Percentiles rank a stretch among this genome's conserved stretches.
phyloP scores from a whole-genome alignment of 257 asterid genomes.

The Linaria vulgaris region DNA sequence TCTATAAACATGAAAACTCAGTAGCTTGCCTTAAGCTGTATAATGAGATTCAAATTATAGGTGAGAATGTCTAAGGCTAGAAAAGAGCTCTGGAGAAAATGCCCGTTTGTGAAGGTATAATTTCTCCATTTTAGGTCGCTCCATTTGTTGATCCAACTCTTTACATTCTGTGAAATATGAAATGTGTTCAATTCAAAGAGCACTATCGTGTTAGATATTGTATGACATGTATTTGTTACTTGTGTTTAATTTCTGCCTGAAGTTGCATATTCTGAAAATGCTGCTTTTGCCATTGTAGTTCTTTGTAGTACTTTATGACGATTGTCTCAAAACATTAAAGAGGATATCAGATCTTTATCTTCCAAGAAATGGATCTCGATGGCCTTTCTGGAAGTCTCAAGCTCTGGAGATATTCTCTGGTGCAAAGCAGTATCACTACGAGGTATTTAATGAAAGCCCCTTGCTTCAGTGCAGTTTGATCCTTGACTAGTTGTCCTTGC shows the following conservation, averaged over 20 bases:
- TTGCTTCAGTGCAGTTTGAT: constrained; percentile 7
- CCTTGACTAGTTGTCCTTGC: not conserved
- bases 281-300: constrained; percentile 38
- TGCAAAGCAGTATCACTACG: constrained; percentile 61
- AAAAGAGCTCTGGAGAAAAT: constrained; percentile 53
- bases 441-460: constrained; percentile 42
- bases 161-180: not conserved
- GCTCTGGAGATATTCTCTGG: constrained; percentile 45
- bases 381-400: constrained; percentile 44
- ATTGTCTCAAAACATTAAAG: constrained; percentile 36
- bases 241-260: constrained; percentile 4
- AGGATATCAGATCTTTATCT: constrained; percentile 39
- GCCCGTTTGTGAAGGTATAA: constrained; percentile 70
- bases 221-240: constrained; percentile 5
- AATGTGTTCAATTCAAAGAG: not conserved
- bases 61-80: constrained; percentile 45
- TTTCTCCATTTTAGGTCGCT: constrained; percentile 3
- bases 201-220: constrained; percentile 12
- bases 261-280: constrained; percentile 20
- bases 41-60: constrained; percentile 40
- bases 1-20: not conserved
- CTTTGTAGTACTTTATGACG: constrained; percentile 28
- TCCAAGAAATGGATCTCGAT: constrained; percentile 31
- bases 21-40: constrained; percentile 2
- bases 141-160: constrained; percentile 15